Evolutionary conservation across 2,329 filamentous ascomycete species (phyloP), one percentile per base, ranked within the genome.

Genomic region (Amesomyces nigricolor): DNA sequence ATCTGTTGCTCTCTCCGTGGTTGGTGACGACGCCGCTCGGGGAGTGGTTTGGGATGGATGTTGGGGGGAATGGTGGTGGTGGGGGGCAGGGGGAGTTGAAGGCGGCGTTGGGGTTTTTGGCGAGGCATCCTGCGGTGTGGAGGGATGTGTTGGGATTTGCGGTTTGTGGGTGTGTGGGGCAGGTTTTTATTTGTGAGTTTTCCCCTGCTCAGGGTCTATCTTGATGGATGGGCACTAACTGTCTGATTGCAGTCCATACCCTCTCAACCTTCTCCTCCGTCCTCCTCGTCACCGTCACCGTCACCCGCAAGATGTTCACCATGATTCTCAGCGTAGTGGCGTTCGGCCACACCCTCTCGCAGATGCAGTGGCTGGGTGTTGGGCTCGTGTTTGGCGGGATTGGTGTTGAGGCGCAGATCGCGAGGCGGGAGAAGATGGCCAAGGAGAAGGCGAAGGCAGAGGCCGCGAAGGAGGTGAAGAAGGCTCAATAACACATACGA

Each of bases 281-380:
- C 47, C 80, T 97, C 50, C 83, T 99, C 48, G 92, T 97, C 43
- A 97, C 94, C 4, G 91, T 99, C 2, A 99, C 91, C 2, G 94
- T 99, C 45, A 99, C 94, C 45, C 82, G 94, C 67, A 99, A 99
- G 77, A 99, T 99, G 94, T 82, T 97, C 70, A 97, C 92, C 63
- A 99, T 99, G 94, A 89, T 97, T 57, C 79, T 97, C 50, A 96
- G 90, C 52, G 94, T 99, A 29, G 77, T 97, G 58, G 91, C 90
- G 74, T 99, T 97, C 70, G 94, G 94, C 29, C 94, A 99, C 71
- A 82, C 81, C 60, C 79, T 99, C 47, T 88, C 83, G 29, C 74
- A 77, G n/a, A 95, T 92, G 80, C 94, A 99, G 74, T 96, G 91
- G 89, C 75, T 95, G 6, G 94, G 94, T 60, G 91, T 99, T 32